Evolutionary conservation across 225 moss, liverwort and hornwort species (phyloP), one percentile per base, ranked within the genome.

Genomic region (Neckera pumila): DNA sequence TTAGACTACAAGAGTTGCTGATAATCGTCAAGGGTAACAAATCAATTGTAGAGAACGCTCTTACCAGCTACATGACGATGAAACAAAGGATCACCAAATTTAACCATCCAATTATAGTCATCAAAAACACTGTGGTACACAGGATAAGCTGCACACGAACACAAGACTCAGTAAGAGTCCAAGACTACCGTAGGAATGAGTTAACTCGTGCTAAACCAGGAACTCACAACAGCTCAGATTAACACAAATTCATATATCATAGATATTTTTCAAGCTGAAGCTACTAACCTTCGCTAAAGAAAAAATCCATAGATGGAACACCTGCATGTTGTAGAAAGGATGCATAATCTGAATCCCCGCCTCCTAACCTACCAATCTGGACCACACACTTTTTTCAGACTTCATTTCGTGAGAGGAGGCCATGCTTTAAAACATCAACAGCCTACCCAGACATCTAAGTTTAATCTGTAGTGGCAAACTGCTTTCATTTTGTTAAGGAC

Each of bases 251-350:
- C 77, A 47, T 47, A 51, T 31, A 57, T 63, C 79, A 88, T 31
- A 67, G 26, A 67, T 18, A 79, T 74, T 77, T 72, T 56, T 75
- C 59, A 79, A 89, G 57, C 20, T 59, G 82, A 85, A 85, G 65
- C 74, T 30, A 85, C 95, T 92, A 66, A 98, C 98, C 93, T 84
- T 87, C 93, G 56, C 94, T 89, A 63, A 95, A 97, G 71, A 71
- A 85, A 4, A 98, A 76, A 89, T 98, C 97, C 61, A 95, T 33
- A 25, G 93, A 92, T 26, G 98, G 96, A 45, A 98, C 92, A 80
- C 98, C 98, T 76, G 97, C 96, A 78, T 97, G 96, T 79, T 97
- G 96, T 77, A 98, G 87, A 86, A 98, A 97, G 58, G 97, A 87
- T 42, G 91, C 95, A 86, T 66, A 98, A 79, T 98, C 98, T 49